A percentile compares a stretch with the other conserved stretches of the same genome.
Conservation (phyloP, 441 rosid species). For the Aquilaria agallochum region DNA sequence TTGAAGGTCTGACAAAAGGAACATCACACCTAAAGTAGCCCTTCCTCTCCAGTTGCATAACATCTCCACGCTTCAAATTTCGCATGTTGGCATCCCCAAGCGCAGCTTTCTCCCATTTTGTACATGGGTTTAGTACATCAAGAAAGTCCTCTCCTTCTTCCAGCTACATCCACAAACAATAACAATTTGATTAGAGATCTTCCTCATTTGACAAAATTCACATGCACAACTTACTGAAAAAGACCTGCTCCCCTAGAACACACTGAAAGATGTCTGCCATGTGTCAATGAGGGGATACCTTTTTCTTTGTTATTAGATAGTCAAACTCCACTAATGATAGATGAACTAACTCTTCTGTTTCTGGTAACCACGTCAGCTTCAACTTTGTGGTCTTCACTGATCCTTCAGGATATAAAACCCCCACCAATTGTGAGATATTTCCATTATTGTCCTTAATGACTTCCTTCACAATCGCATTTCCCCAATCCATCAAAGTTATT, state of each 20-base stretch:
- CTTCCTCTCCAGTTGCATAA: constrained; percentile 90
- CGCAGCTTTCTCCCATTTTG: constrained; percentile 66
- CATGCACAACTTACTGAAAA: not conserved
- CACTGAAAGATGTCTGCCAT: not conserved
- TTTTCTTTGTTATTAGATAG: constrained; percentile 78
- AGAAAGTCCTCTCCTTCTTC: constrained; percentile 83
- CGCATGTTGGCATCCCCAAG: constrained; percentile 91
- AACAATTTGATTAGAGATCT: not conserved
- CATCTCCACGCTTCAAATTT: constrained; percentile 64
- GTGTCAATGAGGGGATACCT: constrained; percentile 35
- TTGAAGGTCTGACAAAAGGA: constrained; percentile 63
- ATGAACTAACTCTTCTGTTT: constrained; percentile 56
- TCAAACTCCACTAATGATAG: constrained; percentile 65
- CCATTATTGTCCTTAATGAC: constrained; percentile 62
- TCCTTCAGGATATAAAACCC: constrained; percentile 81
- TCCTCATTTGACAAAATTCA: too few species aligned
- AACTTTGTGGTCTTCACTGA: constrained; percentile 89
- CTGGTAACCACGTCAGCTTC: constrained; percentile 95
- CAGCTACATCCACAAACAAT: constrained; percentile 43
- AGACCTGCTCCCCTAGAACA: not conserved
- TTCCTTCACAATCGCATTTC: constrained; percentile 85
- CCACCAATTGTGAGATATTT: constrained; percentile 46
- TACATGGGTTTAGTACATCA: constrained; percentile 58
- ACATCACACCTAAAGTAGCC: constrained; percentile 91
- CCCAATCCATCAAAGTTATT: constrained; percentile 96